Base-by-base conservation (phyloP, 371 early-diverging fungal species). In the Mucor sp. region DNA sequence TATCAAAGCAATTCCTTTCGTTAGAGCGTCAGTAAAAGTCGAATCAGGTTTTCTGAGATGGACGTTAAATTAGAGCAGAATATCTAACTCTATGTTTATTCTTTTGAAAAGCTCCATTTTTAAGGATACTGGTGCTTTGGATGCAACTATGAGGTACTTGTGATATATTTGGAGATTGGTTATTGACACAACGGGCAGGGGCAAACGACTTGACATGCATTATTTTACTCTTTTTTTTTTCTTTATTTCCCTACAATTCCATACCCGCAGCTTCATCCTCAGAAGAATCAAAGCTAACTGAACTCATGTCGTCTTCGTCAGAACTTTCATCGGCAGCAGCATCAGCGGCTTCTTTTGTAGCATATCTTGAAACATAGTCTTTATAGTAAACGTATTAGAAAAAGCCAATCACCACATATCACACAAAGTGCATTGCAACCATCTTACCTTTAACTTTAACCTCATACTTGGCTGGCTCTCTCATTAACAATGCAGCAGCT, bases 401-500 rank as follows among this genome's bases (percentile, higher is more conserved):
- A 41, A 60, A 39, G 12, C 25, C 8, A 50, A 19, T 25, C 4
- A 23, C 8, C 23, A 47, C 23, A 19, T 3, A 50, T 25, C 21
- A 23, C 12, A 23, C 12, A 23, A 23, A 25, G 14, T 37, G 7
- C 32, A 32, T 32, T 32, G 3, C 32, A 7, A n/a, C n/a, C 47
- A 23, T 21, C 47, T 62, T 82, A 92, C 95, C 98, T 87, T 93
- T 95, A 30, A 97, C 99, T 85, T 94, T 95, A n/a, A 76, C 53
- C 68, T 99, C 97, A 78, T 99, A 99, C 39, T 91, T 89, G 1
- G 89, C 70, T 7, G 95, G 90, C 64, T 98, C 99, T 19, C 98
- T 88, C 95, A 99, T 94, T 79, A 97, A 83, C 69, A 99, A 74
- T 39, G 97, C 95, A 4, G 99, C 99, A 1, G 99, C 99, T 78